A percentile compares a stretch with the other conserved stretches of the same genome.
Conservation (phyloP, 1,284 basidiomycete genomes). For the Moniliophthora roreri region DNA sequence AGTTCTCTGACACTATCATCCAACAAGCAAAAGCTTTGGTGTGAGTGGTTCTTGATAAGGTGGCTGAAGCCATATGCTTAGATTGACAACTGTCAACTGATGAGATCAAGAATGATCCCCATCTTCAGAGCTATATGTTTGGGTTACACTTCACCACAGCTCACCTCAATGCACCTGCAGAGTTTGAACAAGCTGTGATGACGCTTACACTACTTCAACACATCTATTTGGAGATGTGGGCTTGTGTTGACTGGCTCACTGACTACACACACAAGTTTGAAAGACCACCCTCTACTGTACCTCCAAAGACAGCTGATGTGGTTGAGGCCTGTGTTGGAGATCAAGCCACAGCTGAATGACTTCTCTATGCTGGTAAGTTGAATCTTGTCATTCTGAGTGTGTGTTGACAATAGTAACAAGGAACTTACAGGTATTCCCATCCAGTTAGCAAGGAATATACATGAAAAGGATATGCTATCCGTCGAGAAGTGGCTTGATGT, state of each 20-base stretch:
- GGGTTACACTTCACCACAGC: no score
- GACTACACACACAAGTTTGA: not conserved
- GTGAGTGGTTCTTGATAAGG: no score
- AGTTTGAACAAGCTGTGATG: not conserved
- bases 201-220: not conserved
- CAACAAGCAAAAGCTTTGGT: no score
- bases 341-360: not conserved
- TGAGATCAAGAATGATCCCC: no score
- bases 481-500: not conserved
- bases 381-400: not conserved
- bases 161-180: not conserved
- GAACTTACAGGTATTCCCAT: not conserved
- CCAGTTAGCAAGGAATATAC: not conserved
- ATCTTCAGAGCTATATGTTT: no score
- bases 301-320: not conserved
- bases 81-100: no score
- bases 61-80: no score
- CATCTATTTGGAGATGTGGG: not conserved
- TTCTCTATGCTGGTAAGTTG: not conserved
- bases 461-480: not conserved
- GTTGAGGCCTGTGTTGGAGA: not conserved
- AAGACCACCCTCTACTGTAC: not conserved
- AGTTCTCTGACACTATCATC: no score
- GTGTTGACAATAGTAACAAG: not conserved
- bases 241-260: not conserved